Percentiles rank a stretch among this genome's conserved stretches.
Evolutionary conservation across 257 asterid genomes (phyloP).

Genomic region (Cynanchum wilfordii): DNA sequence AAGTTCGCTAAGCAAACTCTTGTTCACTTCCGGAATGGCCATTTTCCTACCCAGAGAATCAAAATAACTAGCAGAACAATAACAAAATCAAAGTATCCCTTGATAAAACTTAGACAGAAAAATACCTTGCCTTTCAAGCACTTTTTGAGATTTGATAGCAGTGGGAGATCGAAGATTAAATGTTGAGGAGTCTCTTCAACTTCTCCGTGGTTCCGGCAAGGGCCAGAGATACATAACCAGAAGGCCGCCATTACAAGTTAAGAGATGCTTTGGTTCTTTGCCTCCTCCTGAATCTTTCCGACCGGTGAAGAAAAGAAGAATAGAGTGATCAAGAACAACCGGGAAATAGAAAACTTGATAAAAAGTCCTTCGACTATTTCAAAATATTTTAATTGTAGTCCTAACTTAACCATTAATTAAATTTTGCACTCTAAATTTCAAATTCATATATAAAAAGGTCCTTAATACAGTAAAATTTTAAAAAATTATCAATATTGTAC

Average conservation of each 20-base stretch:
- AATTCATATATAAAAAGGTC: background rate
- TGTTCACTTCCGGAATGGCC: slow-evolving; percentile 35
- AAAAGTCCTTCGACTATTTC: background rate
- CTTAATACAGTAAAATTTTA: too few species aligned
- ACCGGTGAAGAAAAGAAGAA: background rate
- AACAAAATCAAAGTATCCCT: background rate
- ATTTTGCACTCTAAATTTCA: background rate
- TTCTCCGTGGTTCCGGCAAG: slow-evolving; percentile 5
- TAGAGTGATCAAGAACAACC: background rate
- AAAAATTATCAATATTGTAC: too few species aligned
- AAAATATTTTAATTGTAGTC: background rate
- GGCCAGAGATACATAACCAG: slow-evolving; percentile 10
- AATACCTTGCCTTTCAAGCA: background rate
- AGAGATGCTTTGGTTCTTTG: slow-evolving; percentile 52
- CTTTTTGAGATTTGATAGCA: background rate
- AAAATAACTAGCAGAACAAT: background rate
- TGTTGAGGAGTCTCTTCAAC: background rate
- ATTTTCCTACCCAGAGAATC: slow-evolving; percentile 22
- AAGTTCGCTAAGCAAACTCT: slow-evolving; percentile 52
- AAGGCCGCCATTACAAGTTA: slow-evolving; percentile 46
- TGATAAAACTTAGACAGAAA: background rate
- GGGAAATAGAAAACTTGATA: background rate
- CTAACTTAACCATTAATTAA: background rate
- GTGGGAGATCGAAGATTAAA: background rate
- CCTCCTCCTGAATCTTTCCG: slow-evolving; percentile 16